A percentile compares a stretch with the other conserved stretches of the same genome.
Conservation (phyloP, 805 yeast species). For the Starmerella potacharoeniae region DNA sequence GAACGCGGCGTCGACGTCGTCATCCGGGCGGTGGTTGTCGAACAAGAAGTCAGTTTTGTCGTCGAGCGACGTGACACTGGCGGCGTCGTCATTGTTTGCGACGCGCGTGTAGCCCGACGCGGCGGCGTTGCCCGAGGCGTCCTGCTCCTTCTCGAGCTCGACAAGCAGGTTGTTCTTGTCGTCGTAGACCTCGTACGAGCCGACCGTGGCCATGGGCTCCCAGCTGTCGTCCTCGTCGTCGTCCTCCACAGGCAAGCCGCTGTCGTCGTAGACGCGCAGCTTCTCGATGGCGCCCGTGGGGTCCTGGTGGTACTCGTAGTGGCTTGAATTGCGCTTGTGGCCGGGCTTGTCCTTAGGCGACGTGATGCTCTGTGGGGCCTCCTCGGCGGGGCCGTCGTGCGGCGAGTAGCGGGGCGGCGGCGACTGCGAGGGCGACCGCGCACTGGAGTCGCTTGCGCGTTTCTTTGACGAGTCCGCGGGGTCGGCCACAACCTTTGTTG, state of each 20-base stretch:
- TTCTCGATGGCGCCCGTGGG: slow-evolving; percentile 19
- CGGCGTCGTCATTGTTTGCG: slow-evolving; percentile 47
- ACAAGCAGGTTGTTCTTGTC: slow-evolving; percentile 43
- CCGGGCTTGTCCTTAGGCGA: not conserved
- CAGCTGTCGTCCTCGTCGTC: slow-evolving; percentile 44
- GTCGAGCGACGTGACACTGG: slow-evolving; percentile 43
- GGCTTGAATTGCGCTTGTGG: slow-evolving; percentile 12
- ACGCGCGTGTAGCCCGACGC: slow-evolving; percentile 78
- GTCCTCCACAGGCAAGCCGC: slow-evolving; percentile 9
- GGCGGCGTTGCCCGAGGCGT: slow-evolving; percentile 32
- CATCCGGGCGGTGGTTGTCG: slow-evolving; percentile 33
- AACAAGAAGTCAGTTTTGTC: slow-evolving; percentile 47
- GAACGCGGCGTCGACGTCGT: slow-evolving; percentile 39
- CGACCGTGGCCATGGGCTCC: slow-evolving; percentile 78
- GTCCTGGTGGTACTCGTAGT: slow-evolving; percentile 21
- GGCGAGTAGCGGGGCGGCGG: not conserved
- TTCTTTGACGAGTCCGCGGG: no score
- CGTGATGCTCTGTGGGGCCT: not conserved
- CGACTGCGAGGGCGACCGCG: no score
- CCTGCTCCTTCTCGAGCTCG: slow-evolving; percentile 21
- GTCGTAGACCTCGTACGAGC: slow-evolving; percentile 67
- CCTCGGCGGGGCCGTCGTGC: not conserved
- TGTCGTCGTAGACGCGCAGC: slow-evolving; percentile 12
- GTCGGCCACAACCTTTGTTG: no score
- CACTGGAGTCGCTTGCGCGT: no score